These are phyloP conservation scores for Auriscalpium orientale DNA, from an alignment of 768 basidiomycete species.

Conservation along the genomic window DNA sequence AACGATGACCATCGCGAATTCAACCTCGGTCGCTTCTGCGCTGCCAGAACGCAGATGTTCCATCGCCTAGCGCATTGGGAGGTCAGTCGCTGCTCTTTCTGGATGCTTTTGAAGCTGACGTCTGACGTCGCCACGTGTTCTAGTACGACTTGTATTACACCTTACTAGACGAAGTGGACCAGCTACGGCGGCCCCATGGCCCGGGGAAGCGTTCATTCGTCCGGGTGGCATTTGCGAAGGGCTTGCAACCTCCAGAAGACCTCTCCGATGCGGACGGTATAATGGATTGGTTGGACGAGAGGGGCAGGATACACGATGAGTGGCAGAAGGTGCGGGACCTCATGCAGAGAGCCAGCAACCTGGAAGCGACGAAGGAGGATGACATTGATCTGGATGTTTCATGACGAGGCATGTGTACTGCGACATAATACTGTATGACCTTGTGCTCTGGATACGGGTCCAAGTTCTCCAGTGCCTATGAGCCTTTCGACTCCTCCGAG, in stretches of 20 bases:
- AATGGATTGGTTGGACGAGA: conserved; percentile 73
- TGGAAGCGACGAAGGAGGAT: conserved; percentile 51
- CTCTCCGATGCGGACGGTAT: conserved; percentile 68
- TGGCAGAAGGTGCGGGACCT: conserved; percentile 65
- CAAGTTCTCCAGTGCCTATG: too few relatives aligned
- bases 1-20: conserved; percentile 25
- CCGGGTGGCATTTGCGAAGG: conserved; percentile 48
- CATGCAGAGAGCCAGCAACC: conserved; percentile 64
- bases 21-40: conserved; percentile 76
- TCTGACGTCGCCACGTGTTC: neutral
- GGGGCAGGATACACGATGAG: conserved; percentile 56
- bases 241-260: conserved; percentile 55
- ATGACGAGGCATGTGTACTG: neutral
- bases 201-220: conserved; percentile 37
- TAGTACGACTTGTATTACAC: conserved; percentile 60
- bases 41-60: conserved; percentile 54
- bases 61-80: conserved; percentile 81
- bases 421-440: too few relatives aligned
- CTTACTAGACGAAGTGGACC: conserved; percentile 51
- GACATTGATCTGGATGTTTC: conserved; percentile 8
- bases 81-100: conserved; percentile 33
- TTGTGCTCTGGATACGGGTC: too few relatives aligned
- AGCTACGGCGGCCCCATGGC: conserved; percentile 33
- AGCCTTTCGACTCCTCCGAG: too few relatives aligned
- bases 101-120: neutral